A percentile compares a stretch with the other conserved stretches of the same genome.
These are phyloP conservation scores for Jamesozyma jinghongensis DNA, from an alignment of 805 yeast species.

Conservation along the genomic window DNA sequence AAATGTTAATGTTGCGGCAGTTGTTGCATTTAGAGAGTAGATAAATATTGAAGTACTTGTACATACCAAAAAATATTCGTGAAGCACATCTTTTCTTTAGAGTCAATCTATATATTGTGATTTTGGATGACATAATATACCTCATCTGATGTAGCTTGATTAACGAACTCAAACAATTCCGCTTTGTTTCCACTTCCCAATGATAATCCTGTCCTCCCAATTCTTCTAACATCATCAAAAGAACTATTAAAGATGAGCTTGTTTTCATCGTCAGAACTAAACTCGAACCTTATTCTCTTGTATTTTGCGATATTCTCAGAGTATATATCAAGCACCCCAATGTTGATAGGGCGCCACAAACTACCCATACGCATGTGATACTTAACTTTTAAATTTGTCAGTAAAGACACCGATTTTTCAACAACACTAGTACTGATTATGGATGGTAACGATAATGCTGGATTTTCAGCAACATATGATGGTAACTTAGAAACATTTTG, in stretches of 20 bases:
- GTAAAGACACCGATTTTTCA: constrained; percentile 5
- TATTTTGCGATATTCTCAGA: constrained; percentile 11
- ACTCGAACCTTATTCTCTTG: constrained; percentile 11
- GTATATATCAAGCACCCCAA: constrained; percentile 13
- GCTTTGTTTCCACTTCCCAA: constrained; percentile 9
- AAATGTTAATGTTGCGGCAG: constrained; percentile 69
- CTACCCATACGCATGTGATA: constrained; percentile 11
- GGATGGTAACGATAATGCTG: no score
- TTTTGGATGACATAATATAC: constrained; percentile 12
- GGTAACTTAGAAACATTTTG: no score
- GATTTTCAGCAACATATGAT: no score
- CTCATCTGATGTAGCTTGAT: constrained; percentile 16
- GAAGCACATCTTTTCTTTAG: no score
- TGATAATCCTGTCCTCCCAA: constrained; percentile 24
- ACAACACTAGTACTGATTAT: no score
- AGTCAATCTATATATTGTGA: not conserved
- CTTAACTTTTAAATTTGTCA: constrained; percentile 17
- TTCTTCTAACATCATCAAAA: constrained; percentile 13
- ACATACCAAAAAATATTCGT: not conserved
- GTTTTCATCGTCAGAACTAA: not conserved
- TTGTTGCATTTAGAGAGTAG: constrained; percentile 35
- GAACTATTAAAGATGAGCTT: constrained; percentile 6
- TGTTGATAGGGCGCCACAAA: constrained; percentile 14
- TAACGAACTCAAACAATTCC: constrained; percentile 21
- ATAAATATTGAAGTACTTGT: not conserved